Evolutionary conservation across 305 asterid genomes (phyloP).

Genomic region (Plantago rigida): DNA sequence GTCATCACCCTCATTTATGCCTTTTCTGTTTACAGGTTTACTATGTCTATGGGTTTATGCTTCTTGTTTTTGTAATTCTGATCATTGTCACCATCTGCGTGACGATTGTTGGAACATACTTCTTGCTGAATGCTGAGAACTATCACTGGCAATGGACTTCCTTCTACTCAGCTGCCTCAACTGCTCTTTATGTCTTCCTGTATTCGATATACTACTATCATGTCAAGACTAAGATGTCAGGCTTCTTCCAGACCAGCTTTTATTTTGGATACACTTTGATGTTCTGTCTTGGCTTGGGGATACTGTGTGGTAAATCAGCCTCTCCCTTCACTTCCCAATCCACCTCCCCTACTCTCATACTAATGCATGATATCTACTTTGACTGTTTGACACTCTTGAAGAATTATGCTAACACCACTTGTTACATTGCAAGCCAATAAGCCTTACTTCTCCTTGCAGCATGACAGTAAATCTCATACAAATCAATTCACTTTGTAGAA

Average conservation of each 20-base stretch:
- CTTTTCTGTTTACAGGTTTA: constrained; percentile 41
- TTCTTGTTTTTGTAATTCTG: constrained; percentile 61
- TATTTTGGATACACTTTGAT: constrained; percentile 63
- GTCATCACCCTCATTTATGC: constrained; percentile 7
- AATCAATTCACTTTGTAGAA: no score
- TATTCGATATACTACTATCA: constrained; percentile 59
- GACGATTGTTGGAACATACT: constrained; percentile 69
- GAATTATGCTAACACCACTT: no score
- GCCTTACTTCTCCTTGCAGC: no score
- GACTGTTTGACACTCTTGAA: no score
- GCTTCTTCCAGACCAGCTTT: constrained; percentile 66
- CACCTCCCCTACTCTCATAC: background rate
- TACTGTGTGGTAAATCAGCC: constrained; percentile 48
- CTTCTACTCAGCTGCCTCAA: constrained; percentile 65
- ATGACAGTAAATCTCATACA: no score
- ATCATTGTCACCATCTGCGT: constrained; percentile 66
- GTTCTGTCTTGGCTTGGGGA: constrained; percentile 66
- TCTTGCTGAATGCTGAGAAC: constrained; percentile 69
- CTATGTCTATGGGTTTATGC: constrained; percentile 75
- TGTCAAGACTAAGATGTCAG: constrained; percentile 64
- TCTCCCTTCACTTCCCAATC: background rate
- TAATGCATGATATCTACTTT: no score
- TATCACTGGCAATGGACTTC: constrained; percentile 85
- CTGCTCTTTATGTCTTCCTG: constrained; percentile 50
- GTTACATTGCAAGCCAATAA: no score